A percentile compares a stretch with the other conserved stretches of the same genome.
These are phyloP conservation scores for Tetraselmis striata DNA, from an alignment of 139 green algal genomes.

Conservation along the genomic window DNA sequence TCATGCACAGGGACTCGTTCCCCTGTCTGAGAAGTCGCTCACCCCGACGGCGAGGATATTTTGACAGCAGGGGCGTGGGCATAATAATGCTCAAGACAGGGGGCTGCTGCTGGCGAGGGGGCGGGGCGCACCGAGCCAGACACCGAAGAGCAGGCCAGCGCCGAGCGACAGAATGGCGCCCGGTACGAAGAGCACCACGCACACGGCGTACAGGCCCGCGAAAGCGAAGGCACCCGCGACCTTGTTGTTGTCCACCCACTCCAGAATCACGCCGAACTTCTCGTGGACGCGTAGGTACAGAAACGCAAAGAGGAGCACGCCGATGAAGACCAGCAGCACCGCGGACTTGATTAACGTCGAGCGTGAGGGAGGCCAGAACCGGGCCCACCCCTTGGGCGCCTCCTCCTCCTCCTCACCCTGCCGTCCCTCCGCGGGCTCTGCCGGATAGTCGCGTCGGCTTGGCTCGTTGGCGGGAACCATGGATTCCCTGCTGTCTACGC, in stretches of 20 bases:
- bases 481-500: too few species aligned
- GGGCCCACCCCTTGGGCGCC: not conserved
- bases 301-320: not conserved
- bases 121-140: not conserved
- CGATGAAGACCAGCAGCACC: not conserved
- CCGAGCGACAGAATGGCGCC: not conserved
- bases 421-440: too few species aligned
- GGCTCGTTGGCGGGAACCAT: too few species aligned
- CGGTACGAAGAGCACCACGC: not conserved
- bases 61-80: too few species aligned
- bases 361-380: not conserved
- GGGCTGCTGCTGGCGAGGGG: too few species aligned
- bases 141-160: not conserved
- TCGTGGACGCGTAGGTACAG: not conserved
- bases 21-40: too few species aligned
- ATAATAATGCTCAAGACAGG: too few species aligned
- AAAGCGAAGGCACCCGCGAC: not conserved
- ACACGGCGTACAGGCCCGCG: not conserved
- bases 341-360: not conserved
- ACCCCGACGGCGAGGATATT: too few species aligned
- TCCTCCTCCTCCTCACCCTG: not conserved
- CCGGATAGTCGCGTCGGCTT: too few species aligned
- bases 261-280: not conserved
- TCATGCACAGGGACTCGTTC: too few species aligned
- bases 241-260: not conserved